Evolutionary conservation across 2,329 filamentous ascomycete genomes (phyloP), one percentile per base, ranked within the genome.

Genomic region (Beauveria rudraprayagi): DNA sequence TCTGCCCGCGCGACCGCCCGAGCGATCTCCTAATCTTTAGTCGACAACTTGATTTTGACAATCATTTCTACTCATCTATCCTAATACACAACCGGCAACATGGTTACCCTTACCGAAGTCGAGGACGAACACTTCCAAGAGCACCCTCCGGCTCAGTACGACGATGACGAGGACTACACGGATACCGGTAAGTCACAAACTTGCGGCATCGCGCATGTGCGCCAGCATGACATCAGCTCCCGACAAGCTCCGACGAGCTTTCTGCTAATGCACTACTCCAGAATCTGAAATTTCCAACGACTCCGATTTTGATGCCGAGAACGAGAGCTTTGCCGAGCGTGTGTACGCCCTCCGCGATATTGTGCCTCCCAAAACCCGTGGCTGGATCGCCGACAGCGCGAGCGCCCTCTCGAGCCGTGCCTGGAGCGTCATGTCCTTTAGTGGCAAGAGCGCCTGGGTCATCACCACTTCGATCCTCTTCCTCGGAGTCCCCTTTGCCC

Each of bases 21-120:
- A 43, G 46, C 46, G 30, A 51, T 24, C 28, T 58, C 46, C 56
- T 22, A 43, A 5, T 48, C 37, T 16, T 16, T 41, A 19, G 24
- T 53, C 41, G 50, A n/a, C 37, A 14, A 17, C 37, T 3, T 28
- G 28, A 40, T 54, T 14, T 16, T 26, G 24, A 7, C 44, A 28
- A 30, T 30, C 14, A 37, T 11, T 30, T 24, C 24, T 40, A 34
- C 40, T 26, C 56, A 59, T 56, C 66, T 24, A 26, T 34, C 40
- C 44, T 51, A 61, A 56, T 52, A 53, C 57, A 60, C 50, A 70
- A 61, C 65, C 63, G 66, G 62, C 77, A 87, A 76, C 70, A 97
- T 97, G 93, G 93, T 97, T 76, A 91, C 93, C 78, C 90, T 97
- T 73, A 90, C 91, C 73, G 93, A 97, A 82, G 93, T 97, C 72